These are phyloP conservation scores for Staphylotrichum longicolle DNA, from an alignment of 495 filamentous ascomycete species.

Conservation along the genomic window DNA sequence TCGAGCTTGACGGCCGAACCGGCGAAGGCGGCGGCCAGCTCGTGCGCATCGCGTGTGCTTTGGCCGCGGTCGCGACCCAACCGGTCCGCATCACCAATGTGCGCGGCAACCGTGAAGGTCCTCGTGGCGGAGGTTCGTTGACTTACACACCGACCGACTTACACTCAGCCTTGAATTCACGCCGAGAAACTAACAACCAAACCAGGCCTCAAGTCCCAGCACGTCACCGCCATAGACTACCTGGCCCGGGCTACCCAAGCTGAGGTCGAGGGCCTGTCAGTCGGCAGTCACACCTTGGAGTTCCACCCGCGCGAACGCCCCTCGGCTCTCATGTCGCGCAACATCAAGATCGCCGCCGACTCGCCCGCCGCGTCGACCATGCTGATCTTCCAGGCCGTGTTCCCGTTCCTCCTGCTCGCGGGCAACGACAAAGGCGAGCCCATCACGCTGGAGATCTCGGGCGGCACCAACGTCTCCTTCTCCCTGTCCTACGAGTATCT, in stretches of 20 bases:
- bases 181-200: neutral
- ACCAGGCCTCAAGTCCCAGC: constrained; percentile 71
- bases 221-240: constrained; percentile 65
- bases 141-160: neutral
- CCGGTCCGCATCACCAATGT: constrained; percentile 68
- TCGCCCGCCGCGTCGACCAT: constrained; percentile 53
- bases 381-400: constrained; percentile 78
- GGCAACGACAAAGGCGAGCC: constrained; percentile 41
- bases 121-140: constrained; percentile 41
- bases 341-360: constrained; percentile 45
- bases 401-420: constrained; percentile 71
- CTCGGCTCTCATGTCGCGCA: constrained; percentile 36
- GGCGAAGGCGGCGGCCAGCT: constrained; percentile 88
- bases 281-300: constrained; percentile 55
- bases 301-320: constrained; percentile 49
- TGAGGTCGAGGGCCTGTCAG: constrained; percentile 50
- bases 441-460: constrained; percentile 61
- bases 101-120: constrained; percentile 59
- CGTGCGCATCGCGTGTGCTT: constrained; percentile 65
- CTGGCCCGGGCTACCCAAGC: constrained; percentile 64
- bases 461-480: constrained; percentile 74
- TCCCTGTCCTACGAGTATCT: constrained; percentile 77
- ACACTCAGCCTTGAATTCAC: neutral
- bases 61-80: constrained; percentile 64
- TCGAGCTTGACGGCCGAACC: constrained; percentile 62